Conservation (phyloP, 805 yeast species). For the Myxozyma geophila region DNA sequence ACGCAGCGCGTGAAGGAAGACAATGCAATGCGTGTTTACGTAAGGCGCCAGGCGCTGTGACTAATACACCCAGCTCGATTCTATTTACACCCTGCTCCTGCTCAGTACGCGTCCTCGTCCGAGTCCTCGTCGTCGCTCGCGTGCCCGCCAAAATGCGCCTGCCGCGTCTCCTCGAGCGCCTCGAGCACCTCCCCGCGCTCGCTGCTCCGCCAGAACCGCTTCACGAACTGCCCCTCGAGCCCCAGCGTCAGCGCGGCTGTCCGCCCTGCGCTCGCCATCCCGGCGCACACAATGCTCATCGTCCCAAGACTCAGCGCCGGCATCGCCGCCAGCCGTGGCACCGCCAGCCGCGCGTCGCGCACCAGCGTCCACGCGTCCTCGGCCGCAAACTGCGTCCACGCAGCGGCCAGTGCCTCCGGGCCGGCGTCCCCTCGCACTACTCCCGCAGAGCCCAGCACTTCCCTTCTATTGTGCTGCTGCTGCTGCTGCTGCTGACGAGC, state of each 20-base stretch:
- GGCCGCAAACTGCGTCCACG: conserved; percentile 4
- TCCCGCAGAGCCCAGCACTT: conserved; percentile 6
- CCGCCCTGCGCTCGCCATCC: conserved; percentile 5
- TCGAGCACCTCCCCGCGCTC: conserved; percentile 17
- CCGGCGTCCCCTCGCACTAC: conserved; percentile 14
- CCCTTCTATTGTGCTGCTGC: neutral
- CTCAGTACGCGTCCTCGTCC: neutral
- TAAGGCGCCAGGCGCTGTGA: too few relatives aligned
- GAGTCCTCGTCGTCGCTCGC: neutral
- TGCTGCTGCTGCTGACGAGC: neutral
- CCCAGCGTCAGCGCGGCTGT: neutral
- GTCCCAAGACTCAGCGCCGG: neutral
- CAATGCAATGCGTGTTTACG: too few relatives aligned
- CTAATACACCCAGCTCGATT: too few relatives aligned
- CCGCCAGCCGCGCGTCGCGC: conserved; percentile 9
- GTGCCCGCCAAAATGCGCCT: neutral
- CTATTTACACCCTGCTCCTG: too few relatives aligned
- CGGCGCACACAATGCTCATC: neutral
- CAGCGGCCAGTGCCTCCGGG: neutral
- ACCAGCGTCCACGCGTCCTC: conserved; percentile 3
- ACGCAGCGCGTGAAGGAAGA: too few relatives aligned
- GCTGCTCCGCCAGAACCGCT: conserved; percentile 7
- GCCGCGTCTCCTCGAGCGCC: conserved; percentile 11
- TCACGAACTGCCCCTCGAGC: conserved; percentile 3
- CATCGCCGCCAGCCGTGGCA: conserved; percentile 3